Evolutionary conservation across 257 asterid genomes (phyloP).

Genomic region (Phtheirospermum japonicum): DNA sequence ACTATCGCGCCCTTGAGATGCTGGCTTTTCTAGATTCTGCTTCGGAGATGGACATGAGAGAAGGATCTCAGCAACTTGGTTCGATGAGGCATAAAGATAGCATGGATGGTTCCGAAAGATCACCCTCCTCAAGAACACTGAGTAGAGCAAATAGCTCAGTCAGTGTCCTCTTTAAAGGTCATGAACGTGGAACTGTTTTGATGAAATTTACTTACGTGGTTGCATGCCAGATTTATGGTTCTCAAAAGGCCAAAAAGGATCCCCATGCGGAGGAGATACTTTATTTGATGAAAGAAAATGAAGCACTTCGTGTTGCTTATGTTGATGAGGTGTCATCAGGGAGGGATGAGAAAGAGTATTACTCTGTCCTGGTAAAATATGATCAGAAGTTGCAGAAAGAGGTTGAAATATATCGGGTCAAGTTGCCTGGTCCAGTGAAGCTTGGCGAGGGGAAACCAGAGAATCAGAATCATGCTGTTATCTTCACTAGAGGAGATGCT

Average conservation of each 20-base stretch:
- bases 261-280: constrained; percentile 94
- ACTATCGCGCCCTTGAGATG: constrained; percentile 97
- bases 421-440: constrained; percentile 95
- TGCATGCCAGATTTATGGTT: constrained; percentile 97
- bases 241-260: constrained; percentile 95
- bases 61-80: constrained; percentile 74
- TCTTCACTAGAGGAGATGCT: constrained; percentile 98
- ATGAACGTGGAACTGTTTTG: constrained; percentile 90
- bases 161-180: constrained; percentile 74
- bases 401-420: constrained; percentile 96
- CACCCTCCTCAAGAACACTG: constrained; percentile 64
- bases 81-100: constrained; percentile 57
- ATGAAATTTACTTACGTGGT: constrained; percentile 95
- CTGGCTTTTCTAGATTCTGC: constrained; percentile 98
- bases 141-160: constrained; percentile 82
- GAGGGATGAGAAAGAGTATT: constrained; percentile 79
- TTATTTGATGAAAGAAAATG: constrained; percentile 79
- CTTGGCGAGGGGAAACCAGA: constrained; percentile 99
- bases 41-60: constrained; percentile 95
- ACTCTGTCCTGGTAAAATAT: constrained; percentile 91
- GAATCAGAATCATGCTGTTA: constrained; percentile 95
- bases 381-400: constrained; percentile 73
- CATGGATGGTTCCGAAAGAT: constrained; percentile 43
- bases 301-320: constrained; percentile 99
- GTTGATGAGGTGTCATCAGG: constrained; percentile 95